These are phyloP conservation scores for Lepiota subincarnata DNA, from an alignment of 768 basidiomycete genomes.

Conservation along the genomic window DNA sequence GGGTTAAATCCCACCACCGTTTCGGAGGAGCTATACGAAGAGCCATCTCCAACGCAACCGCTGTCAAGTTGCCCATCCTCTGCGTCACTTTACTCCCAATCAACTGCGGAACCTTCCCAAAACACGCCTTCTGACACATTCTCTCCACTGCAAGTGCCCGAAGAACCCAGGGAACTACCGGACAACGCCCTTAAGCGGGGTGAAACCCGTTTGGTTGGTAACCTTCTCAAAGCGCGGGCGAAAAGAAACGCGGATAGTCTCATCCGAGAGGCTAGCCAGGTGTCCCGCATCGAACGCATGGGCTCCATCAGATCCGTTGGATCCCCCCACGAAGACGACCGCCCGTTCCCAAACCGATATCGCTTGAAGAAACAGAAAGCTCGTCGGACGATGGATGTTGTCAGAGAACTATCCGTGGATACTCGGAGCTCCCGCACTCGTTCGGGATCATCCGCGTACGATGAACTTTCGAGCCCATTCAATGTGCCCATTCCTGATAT, in stretches of 20 bases:
- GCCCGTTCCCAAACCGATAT: slow-evolving; percentile 1
- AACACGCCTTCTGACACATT: not conserved
- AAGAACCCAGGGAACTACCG: not conserved
- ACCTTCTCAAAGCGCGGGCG: slow-evolving; percentile 10
- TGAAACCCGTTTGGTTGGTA: slow-evolving; percentile 7
- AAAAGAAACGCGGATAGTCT: slow-evolving; percentile 8
- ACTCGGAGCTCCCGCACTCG: not conserved
- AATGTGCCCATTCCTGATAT: no score
- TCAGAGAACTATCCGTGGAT: not conserved
- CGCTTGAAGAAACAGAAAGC: not conserved
- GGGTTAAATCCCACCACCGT: not conserved
- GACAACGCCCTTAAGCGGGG: not conserved
- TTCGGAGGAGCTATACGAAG: slow-evolving; percentile 1
- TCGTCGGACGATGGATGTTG: not conserved
- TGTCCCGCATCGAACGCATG: slow-evolving; percentile 10
- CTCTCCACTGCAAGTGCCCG: not conserved
- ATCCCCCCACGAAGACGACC: not conserved
- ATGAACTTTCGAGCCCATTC: no score
- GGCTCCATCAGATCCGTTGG: slow-evolving; percentile 10
- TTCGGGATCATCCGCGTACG: not conserved
- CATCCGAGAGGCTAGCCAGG: slow-evolving; percentile 1
- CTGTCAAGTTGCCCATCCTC: slow-evolving; percentile 1
- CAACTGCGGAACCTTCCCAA: slow-evolving; percentile 5
- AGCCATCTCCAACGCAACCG: not conserved
- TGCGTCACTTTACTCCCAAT: slow-evolving; percentile 7